Conservation (phyloP, 495 filamentous ascomycete genomes). For the Penicillium chermesinum region DNA sequence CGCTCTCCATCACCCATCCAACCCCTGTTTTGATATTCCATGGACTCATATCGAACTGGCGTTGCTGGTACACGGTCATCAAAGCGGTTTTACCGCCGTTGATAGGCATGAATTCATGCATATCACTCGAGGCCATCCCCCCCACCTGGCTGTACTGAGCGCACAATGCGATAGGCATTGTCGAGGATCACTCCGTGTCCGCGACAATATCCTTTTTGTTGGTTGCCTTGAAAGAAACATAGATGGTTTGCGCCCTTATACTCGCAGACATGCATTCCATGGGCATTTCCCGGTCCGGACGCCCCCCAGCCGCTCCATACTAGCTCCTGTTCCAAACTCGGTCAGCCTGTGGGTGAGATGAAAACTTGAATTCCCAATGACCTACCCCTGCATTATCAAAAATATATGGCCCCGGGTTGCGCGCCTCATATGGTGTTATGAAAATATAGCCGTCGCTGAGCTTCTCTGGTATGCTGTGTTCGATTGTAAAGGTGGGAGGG, state of each 20-base stretch:
- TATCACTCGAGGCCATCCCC: conserved; percentile 46
- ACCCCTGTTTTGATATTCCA: conserved; percentile 46
- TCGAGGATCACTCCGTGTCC: conserved; percentile 53
- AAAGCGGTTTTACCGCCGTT: conserved; percentile 46
- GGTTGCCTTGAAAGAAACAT: conserved; percentile 51
- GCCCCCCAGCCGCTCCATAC: conserved; percentile 44
- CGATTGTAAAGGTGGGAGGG: conserved; percentile 30
- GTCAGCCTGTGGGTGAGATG: conserved; percentile 13
- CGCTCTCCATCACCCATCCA: conserved; percentile 48
- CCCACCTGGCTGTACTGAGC: conserved; percentile 38
- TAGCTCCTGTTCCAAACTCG: conserved; percentile 28
- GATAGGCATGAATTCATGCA: conserved; percentile 48
- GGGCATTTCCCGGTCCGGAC: conserved; percentile 36
- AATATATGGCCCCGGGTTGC: conserved; percentile 42
- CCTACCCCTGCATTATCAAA: conserved; percentile 43
- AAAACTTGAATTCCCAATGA: no score
- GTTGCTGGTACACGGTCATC: conserved; percentile 53
- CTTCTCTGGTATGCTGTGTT: conserved; percentile 23
- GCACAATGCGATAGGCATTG: conserved; percentile 44
- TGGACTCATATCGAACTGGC: conserved; percentile 47
- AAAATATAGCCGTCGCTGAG: conserved; percentile 42
- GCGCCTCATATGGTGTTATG: conserved; percentile 36
- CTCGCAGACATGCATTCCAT: conserved; percentile 43
- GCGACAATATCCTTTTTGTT: conserved; percentile 49
- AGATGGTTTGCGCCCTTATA: conserved; percentile 46